A percentile compares a stretch with the other conserved stretches of the same genome.
Conservation (phyloP, 805 yeast species). For the Kregervanrija fluxuum region DNA sequence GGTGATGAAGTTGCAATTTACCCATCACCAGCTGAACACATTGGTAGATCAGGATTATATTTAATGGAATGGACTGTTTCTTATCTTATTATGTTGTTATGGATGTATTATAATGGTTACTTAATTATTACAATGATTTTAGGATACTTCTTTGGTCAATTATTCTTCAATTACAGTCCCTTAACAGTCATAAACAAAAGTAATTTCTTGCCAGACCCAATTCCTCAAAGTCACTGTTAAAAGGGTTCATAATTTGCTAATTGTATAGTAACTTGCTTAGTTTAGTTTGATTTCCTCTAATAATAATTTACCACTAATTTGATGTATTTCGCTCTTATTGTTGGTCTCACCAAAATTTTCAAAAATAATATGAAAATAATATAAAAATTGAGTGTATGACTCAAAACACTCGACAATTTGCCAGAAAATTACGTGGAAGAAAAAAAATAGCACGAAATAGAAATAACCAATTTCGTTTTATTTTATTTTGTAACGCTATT, state of each 20-base stretch:
- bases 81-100: conserved; percentile 61
- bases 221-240: background rate
- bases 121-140: conserved; percentile 54
- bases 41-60: conserved; percentile 41
- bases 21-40: conserved; percentile 44
- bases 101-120: conserved; percentile 72
- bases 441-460: no score
- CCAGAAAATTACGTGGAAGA: no score
- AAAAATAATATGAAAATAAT: no score
- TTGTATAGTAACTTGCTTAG: background rate
- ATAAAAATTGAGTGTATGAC: no score
- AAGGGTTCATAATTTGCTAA: no score
- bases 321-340: no score
- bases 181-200: conserved; percentile 8
- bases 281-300: background rate
- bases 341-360: no score
- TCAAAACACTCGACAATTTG: no score
- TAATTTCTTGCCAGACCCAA: conserved; percentile 4
- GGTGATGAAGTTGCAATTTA: conserved; percentile 12
- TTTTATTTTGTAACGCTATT: no score
- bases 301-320: no score
- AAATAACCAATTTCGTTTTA: no score
- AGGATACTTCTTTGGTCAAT: conserved; percentile 54
- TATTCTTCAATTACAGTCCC: conserved; percentile 35
- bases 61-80: conserved; percentile 57